Conservation (phyloP, 2,329 filamentous ascomycete species). For the Cylindrodendrum hubeiense region DNA sequence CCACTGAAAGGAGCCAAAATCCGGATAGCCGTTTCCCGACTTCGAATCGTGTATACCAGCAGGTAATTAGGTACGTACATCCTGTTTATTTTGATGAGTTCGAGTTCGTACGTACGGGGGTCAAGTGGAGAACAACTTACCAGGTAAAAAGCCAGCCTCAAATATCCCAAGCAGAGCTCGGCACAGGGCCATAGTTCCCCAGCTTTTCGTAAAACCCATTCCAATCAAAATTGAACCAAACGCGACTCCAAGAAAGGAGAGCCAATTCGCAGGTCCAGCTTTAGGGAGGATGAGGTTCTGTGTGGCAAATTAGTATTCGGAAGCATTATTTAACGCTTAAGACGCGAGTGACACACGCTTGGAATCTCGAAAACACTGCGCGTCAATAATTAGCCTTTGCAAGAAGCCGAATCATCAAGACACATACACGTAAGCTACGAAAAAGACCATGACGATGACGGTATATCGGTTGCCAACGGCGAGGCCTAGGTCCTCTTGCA, state of each 20-base stretch:
- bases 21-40: slow-evolving; percentile 15
- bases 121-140: background rate
- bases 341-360: background rate
- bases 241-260: slow-evolving; percentile 11
- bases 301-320: background rate
- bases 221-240: slow-evolving; percentile 18
- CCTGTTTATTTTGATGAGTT: background rate
- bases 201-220: slow-evolving; percentile 19
- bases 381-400: background rate
- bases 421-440: slow-evolving; percentile 14
- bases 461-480: slow-evolving; percentile 17
- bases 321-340: background rate
- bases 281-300: slow-evolving; percentile 18
- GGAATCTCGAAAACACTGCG: slow-evolving; percentile 15
- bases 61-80: slow-evolving; percentile 19
- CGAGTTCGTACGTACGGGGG: too few species aligned
- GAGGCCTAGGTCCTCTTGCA: slow-evolving; percentile 10
- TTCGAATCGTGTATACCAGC: slow-evolving; percentile 24
- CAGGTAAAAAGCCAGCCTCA: slow-evolving; percentile 27
- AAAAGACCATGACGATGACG: slow-evolving; percentile 17
- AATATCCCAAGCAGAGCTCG: slow-evolving; percentile 12
- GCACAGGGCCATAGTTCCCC: slow-evolving; percentile 18
- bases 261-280: slow-evolving; percentile 17
- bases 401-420: too few species aligned
- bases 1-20: slow-evolving; percentile 17